Conservation (phyloP, 208 protist genomes). For the Naegleria lovaniensis region DNA sequence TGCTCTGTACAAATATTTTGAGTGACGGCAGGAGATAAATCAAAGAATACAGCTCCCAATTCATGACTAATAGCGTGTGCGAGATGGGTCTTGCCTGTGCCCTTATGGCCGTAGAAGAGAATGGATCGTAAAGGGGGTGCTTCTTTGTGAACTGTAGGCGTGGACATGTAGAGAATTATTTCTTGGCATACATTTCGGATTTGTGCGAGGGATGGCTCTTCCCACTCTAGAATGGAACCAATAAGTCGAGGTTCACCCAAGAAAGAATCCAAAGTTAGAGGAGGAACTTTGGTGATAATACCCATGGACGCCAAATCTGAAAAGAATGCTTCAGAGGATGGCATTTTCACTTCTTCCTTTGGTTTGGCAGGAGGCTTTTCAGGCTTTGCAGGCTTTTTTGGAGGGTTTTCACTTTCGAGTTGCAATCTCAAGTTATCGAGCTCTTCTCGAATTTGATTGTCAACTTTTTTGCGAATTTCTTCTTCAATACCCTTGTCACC, state of each 20-base stretch:
- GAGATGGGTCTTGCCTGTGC: conserved; percentile 79
- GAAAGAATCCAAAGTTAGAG: not conserved
- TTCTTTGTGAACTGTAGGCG: conserved; percentile 74
- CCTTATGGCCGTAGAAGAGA: conserved; percentile 72
- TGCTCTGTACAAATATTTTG: conserved; percentile 35
- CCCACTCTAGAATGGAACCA: conserved; percentile 36
- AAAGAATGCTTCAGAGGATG: conserved; percentile 51
- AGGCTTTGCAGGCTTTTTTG: conserved; percentile 60
- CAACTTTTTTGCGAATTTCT: conserved; percentile 73
- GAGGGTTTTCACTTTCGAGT: conserved; percentile 59
- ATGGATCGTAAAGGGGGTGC: conserved; percentile 57
- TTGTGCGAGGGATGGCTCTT: conserved; percentile 66
- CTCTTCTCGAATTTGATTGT: conserved; percentile 79
- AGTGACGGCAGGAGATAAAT: conserved; percentile 64
- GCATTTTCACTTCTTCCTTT: conserved; percentile 68
- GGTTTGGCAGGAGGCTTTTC: conserved; percentile 42
- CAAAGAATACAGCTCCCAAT: conserved; percentile 75
- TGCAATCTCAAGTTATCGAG: conserved; percentile 75
- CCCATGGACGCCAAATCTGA: conserved; percentile 45
- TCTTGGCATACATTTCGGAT: conserved; percentile 62
- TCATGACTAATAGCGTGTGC: conserved; percentile 71
- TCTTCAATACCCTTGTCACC: conserved; percentile 73
- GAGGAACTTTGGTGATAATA: not conserved
- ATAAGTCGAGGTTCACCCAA: not conserved
- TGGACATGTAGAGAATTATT: conserved; percentile 77